These are phyloP conservation scores for Prinsepia uniflora DNA, from an alignment of 306 rosid genomes.

Conservation along the genomic window DNA sequence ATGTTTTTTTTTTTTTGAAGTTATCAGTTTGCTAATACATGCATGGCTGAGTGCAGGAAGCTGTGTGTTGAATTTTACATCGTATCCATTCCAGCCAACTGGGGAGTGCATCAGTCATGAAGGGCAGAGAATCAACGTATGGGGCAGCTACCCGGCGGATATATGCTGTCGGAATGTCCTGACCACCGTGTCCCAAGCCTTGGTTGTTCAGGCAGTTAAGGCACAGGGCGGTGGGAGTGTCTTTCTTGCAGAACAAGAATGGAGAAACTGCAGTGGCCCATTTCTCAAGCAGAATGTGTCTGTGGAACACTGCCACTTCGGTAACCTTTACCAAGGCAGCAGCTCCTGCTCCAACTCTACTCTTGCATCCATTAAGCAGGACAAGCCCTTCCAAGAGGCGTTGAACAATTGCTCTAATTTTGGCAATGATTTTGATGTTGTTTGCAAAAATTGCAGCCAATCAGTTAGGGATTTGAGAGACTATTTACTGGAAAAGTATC, in stretches of 20 bases:
- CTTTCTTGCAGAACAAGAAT: constrained; percentile 32
- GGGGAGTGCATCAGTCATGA: constrained; percentile 34
- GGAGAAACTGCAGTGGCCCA: constrained; percentile 32
- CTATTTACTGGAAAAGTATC: not conserved
- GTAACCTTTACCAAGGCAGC: constrained; percentile 22
- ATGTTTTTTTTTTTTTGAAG: too few relatives aligned
- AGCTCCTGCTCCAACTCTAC: constrained; percentile 23
- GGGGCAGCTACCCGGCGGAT: constrained; percentile 45
- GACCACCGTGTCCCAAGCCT: constrained; percentile 37
- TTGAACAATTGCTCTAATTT: constrained; percentile 39
- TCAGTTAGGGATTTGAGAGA: constrained; percentile 32
- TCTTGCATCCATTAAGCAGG: constrained; percentile 9
- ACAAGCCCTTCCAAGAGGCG: constrained; percentile 26
- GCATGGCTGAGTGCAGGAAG: constrained; percentile 31
- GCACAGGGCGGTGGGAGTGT: not conserved
- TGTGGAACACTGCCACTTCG: constrained; percentile 36
- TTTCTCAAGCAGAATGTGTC: constrained; percentile 33
- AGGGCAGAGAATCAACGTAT: constrained; percentile 23
- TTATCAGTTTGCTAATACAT: not conserved
- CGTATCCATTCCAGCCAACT: constrained; percentile 29
- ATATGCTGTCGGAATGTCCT: constrained; percentile 67
- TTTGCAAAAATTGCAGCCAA: constrained; percentile 33
- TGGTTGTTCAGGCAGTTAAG: constrained; percentile 23
- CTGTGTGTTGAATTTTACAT: constrained; percentile 43
- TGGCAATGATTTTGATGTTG: constrained; percentile 7